Evolutionary conservation across 805 yeast genomes (phyloP).

Genomic region (Cyberlindnera saturnus): DNA sequence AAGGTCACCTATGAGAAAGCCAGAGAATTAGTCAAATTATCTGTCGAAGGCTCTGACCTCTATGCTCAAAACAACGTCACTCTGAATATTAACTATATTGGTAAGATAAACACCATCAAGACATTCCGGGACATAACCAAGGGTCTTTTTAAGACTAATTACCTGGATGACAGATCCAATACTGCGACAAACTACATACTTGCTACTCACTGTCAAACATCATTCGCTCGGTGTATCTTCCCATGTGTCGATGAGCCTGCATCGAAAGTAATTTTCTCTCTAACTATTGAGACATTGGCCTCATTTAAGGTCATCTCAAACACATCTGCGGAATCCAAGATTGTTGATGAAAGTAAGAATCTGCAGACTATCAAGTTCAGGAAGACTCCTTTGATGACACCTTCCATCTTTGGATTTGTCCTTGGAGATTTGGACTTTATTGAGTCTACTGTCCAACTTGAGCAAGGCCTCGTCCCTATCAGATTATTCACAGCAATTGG

Average conservation of each 20-base stretch:
- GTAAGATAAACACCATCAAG: constrained; percentile 17
- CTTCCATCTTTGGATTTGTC: constrained; percentile 62
- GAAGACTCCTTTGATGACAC: constrained; percentile 51
- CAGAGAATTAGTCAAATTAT: constrained; percentile 19
- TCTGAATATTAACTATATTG: constrained; percentile 13
- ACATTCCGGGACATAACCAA: constrained; percentile 49
- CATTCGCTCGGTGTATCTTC: constrained; percentile 52
- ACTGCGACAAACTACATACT: constrained; percentile 44
- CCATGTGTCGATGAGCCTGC: constrained; percentile 67
- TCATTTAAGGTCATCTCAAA: constrained; percentile 49
- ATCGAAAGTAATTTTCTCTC: constrained; percentile 44
- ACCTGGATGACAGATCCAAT: constrained; percentile 44
- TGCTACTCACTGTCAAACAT: constrained; percentile 72
- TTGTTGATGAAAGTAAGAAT: constrained; percentile 17
- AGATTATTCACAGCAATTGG: constrained; percentile 53
- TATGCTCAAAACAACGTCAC: constrained; percentile 5
- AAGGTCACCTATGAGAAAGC: constrained; percentile 28
- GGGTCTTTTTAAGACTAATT: constrained; percentile 67
- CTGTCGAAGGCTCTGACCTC: constrained; percentile 11
- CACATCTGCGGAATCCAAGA: constrained; percentile 29
- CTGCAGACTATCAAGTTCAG: constrained; percentile 38
- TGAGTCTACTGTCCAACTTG: constrained; percentile 29
- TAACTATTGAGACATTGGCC: constrained; percentile 39
- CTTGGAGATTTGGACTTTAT: constrained; percentile 60
- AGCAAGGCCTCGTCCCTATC: constrained; percentile 34